Evolutionary conservation across 1,284 basidiomycete genomes (phyloP), one percentile per base, ranked within the genome.

Genomic region (Sporisorium graminicola): DNA sequence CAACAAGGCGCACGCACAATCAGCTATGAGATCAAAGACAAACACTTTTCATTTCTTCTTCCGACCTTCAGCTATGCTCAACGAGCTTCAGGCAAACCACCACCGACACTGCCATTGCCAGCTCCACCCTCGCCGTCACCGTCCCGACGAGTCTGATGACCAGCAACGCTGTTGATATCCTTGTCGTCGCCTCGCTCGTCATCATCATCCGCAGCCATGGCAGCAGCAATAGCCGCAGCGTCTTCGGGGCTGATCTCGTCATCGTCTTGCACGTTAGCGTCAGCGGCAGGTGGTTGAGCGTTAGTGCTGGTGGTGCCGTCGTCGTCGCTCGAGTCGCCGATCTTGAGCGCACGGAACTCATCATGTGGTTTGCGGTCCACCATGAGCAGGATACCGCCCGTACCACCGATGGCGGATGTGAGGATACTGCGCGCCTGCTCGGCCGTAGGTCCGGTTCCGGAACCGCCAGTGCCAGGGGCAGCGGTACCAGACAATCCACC

Each of bases 371-470:
- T 76, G 12, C 77, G 66, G 54, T 85, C 83, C 24, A 79, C 53
- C 60, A 85, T 77, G 47, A 85, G 65, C 62, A 85, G 18, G 35
- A 85, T 85, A 5, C 83, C 83, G 27, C 82, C 82, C 14, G 79
- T 77, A 12, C 80, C 77, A 16, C 77, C 81, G n/a, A 81, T 78
- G 13, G 73, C 65, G 3, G 81, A 82, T 18, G 68, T 65, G 27
- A 79, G 64, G 37, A 83, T 70, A 26, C 61, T 65, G 14, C 83
- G 77, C 20, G 80, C 80, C 42, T 67, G 60, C 42, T 73, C 70
- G 5, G 76, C 72, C n/a, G 65, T 61, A 3, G 62, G 70, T 13
- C 70, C 64, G 13, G 60, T 53, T 6, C 14, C 42, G 22, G 43
- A 43, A 16, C 40, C 43, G 0, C 53, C 35, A 18, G 61, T 33